A percentile compares a stretch with the other conserved stretches of the same genome.
Evolutionary conservation across 805 yeast genomes (phyloP).

Genomic region (Wickerhamiella cacticola): DNA sequence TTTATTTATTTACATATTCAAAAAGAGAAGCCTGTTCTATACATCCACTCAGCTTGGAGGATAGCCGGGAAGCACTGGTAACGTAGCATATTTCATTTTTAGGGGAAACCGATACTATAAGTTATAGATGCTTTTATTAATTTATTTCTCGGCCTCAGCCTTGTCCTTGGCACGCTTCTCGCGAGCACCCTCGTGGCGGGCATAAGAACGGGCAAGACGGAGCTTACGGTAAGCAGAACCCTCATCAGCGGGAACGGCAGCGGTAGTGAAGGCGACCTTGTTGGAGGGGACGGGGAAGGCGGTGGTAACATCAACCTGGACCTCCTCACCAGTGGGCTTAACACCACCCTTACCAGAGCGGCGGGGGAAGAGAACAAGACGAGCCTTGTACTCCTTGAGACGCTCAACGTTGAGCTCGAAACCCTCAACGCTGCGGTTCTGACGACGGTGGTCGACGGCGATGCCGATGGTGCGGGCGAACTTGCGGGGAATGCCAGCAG

Average conservation of each 20-base stretch:
- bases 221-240: constrained; percentile 88
- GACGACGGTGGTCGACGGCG: constrained; percentile 99
- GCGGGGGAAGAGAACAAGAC: constrained; percentile 91
- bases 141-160: constrained; percentile 88
- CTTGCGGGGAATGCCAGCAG: constrained; percentile 86
- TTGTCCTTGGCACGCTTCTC: constrained; percentile 94
- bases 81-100: not conserved
- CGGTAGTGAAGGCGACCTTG: constrained; percentile 59
- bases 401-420: constrained; percentile 91
- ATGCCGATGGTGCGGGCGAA: constrained; percentile 98
- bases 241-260: constrained; percentile 67
- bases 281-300: constrained; percentile 87
- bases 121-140: constrained; percentile 9
- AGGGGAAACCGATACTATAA: constrained; percentile 8
- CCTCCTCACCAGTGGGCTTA: constrained; percentile 47
- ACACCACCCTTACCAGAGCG: constrained; percentile 54
- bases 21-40: too few relatives aligned
- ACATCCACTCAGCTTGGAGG: too few relatives aligned
- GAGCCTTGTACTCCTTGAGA: constrained; percentile 90
- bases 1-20: not conserved
- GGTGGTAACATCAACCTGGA: constrained; percentile 53
- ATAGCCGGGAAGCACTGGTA: too few relatives aligned
- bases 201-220: constrained; percentile 88
- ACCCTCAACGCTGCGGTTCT: constrained; percentile 93
- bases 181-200: constrained; percentile 89